Conservation (phyloP, 2,329 filamentous ascomycete genomes). For the Colletotrichum liriopes region DNA sequence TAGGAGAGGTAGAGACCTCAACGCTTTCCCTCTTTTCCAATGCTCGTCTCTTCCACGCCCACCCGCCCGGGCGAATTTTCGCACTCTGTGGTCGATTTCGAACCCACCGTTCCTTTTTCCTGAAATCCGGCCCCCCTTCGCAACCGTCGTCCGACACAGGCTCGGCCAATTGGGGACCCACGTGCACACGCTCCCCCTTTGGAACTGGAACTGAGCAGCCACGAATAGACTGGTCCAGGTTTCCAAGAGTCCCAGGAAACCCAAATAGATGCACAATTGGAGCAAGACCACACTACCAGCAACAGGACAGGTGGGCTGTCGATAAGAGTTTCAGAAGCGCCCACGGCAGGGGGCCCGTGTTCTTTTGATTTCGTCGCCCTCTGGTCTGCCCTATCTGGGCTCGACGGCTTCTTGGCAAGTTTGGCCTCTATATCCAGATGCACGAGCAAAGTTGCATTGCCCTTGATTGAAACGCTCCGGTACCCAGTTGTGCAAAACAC, state of each 20-base stretch:
- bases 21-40: conserved; percentile 15
- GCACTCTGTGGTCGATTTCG: conserved; percentile 21
- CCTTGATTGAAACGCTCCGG: conserved; percentile 36
- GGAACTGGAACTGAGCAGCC: conserved; percentile 7
- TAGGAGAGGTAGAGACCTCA: conserved; percentile 2
- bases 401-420: conserved; percentile 32
- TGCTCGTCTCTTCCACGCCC: not conserved
- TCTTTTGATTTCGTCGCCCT: conserved; percentile 2
- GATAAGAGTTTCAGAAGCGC: conserved; percentile 33
- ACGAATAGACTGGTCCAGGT: conserved; percentile 20
- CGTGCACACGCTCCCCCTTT: conserved; percentile 43
- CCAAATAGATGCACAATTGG: conserved; percentile 3
- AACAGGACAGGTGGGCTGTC: conserved; percentile 12
- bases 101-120: conserved; percentile 43
- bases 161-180: conserved; percentile 47
- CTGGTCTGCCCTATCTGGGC: conserved; percentile 15
- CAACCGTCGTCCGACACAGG: conserved; percentile 4
- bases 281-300: too few species aligned
- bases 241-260: conserved; percentile 3
- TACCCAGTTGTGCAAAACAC: conserved; percentile 38
- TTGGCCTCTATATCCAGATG: conserved; percentile 16
- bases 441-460: conserved; percentile 30
- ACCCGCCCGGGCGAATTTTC: not conserved
- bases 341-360: conserved; percentile 5
- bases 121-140: conserved; percentile 1